phyloP scores from a whole-genome alignment of 352 stramenopile genomes.

The Pythium insidiosum region DNA sequence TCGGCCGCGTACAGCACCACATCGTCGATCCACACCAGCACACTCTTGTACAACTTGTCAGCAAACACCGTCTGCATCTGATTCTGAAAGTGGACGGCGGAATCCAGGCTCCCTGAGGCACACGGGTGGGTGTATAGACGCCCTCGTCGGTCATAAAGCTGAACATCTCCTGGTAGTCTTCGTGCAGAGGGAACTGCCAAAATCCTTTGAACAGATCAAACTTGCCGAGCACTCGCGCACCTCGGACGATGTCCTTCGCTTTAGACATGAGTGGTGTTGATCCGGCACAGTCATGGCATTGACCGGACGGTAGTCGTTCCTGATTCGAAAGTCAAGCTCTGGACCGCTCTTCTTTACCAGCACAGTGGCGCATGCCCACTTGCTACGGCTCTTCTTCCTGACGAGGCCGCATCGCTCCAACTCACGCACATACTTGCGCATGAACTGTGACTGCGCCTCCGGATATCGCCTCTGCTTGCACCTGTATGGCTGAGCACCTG shows the following conservation, averaged over 20 bases:
- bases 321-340: not conserved
- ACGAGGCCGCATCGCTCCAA: too few relatives aligned
- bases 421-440: too few relatives aligned
- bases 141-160: conserved; percentile 10
- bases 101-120: conserved; percentile 1
- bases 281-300: not conserved
- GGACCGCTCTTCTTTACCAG: not conserved
- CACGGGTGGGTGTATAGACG: conserved; percentile 1
- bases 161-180: conserved; percentile 6
- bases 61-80: too few relatives aligned
- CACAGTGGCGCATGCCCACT: too few relatives aligned
- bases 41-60: too few relatives aligned
- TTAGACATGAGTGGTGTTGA: conserved; percentile 5
- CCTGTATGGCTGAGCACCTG: too few relatives aligned
- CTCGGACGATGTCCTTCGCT: conserved; percentile 2
- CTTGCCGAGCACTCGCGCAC: not conserved
- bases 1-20: too few relatives aligned
- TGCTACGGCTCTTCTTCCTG: too few relatives aligned
- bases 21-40: too few relatives aligned
- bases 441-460: too few relatives aligned
- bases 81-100: too few relatives aligned
- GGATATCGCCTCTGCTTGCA: too few relatives aligned
- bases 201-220: conserved; percentile 16
- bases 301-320: conserved; percentile 4
- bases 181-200: conserved; percentile 10